A percentile compares a stretch with the other conserved stretches of the same genome.
These are phyloP conservation scores for Ganoderma resinaceum DNA, from an alignment of 1,284 basidiomycete genomes.

Conservation along the genomic window DNA sequence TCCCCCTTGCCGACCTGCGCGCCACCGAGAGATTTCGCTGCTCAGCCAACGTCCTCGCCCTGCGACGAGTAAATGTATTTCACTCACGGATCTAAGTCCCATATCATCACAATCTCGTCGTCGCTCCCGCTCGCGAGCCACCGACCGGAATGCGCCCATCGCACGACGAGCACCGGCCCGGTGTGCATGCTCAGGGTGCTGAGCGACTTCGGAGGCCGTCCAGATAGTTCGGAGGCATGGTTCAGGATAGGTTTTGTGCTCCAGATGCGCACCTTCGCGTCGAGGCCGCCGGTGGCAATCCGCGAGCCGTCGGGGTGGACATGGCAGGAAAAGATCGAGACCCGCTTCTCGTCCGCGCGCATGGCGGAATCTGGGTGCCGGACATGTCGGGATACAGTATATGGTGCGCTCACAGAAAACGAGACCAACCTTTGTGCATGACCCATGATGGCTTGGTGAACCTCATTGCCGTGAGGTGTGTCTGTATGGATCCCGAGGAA, in stretches of 20 bases:
- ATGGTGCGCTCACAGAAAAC: background rate
- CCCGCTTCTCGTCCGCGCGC: conserved; percentile 59
- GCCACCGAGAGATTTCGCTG: conserved; percentile 1
- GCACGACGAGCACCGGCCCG: conserved; percentile 92
- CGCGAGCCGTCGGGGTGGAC: conserved; percentile 97
- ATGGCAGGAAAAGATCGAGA: conserved; percentile 92
- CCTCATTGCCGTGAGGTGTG: conserved; percentile 51
- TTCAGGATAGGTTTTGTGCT: conserved; percentile 92
- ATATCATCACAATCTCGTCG: conserved; percentile 95
- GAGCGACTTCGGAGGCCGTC: conserved; percentile 84
- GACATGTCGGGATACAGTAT: background rate
- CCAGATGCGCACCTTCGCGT: conserved; percentile 98
- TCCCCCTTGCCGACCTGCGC: conserved; percentile 76
- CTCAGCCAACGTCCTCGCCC: background rate
- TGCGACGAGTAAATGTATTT: background rate
- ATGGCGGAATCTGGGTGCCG: conserved; percentile 34
- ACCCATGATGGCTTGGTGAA: conserved; percentile 85
- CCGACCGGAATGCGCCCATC: conserved; percentile 94
- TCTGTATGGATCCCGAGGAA: background rate
- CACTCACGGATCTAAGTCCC: conserved; percentile 94
- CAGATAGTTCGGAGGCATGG: conserved; percentile 72
- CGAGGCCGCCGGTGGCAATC: conserved; percentile 95
- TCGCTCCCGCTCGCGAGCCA: conserved; percentile 98
- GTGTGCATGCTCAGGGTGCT: conserved; percentile 95
- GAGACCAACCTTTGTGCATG: conserved; percentile 60